phyloP scores from a whole-genome alignment of 805 yeast genomes.

The Jamesozyma piceae region DNA sequence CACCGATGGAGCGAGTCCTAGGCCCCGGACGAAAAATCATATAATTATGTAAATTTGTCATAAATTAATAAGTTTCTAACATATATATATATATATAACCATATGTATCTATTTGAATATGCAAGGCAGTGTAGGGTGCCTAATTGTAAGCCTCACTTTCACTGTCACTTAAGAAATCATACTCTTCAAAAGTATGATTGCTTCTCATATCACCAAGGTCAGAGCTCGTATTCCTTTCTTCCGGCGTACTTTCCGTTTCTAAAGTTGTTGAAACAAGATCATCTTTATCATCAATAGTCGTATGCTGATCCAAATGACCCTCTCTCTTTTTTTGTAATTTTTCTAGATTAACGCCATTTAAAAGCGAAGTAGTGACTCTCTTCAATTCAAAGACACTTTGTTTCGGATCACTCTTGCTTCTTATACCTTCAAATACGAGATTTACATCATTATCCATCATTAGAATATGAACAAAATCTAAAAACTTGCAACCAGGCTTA shows the following conservation, averaged over 20 bases:
- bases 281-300: not conserved
- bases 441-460: not conserved
- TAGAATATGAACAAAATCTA: slow-evolving; percentile 2
- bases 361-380: not conserved
- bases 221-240: not conserved
- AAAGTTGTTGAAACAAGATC: slow-evolving; percentile 5
- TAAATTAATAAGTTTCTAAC: too few relatives aligned
- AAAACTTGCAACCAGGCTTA: not conserved
- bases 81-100: too few relatives aligned
- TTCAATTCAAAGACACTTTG: slow-evolving; percentile 1
- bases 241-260: not conserved
- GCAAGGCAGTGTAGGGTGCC: too few relatives aligned
- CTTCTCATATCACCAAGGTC: not conserved
- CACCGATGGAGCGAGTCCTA: too few relatives aligned
- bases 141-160: too few relatives aligned
- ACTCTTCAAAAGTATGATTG: slow-evolving; percentile 3
- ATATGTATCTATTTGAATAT: too few relatives aligned
- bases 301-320: not conserved
- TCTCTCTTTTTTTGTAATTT: not conserved
- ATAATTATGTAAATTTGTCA: too few relatives aligned
- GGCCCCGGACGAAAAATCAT: too few relatives aligned
- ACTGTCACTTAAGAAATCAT: slow-evolving; percentile 4
- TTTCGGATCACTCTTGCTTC: not conserved
- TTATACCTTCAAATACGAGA: slow-evolving; percentile 1
- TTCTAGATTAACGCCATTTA: slow-evolving; percentile 1